These are phyloP conservation scores for Datura wrightii DNA, from an alignment of 257 asterid species.

Conservation along the genomic window DNA sequence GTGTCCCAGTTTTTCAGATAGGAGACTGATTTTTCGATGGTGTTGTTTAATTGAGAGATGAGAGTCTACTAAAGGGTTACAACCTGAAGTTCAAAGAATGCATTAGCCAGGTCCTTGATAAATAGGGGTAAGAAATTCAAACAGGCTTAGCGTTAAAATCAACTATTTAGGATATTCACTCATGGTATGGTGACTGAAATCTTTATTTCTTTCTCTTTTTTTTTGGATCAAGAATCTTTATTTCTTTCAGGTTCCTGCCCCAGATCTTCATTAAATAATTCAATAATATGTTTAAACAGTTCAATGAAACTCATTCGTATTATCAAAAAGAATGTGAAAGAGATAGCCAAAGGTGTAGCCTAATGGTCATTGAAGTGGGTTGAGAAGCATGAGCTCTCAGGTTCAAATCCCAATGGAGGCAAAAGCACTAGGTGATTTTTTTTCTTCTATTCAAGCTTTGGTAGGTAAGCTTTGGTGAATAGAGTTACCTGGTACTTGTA, in stretches of 20 bases:
- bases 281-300: neutral
- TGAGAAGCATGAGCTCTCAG: neutral
- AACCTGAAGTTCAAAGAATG: neutral
- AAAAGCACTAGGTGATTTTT: neutral
- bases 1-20: neutral
- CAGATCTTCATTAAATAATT: neutral
- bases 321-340: neutral
- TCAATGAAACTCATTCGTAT: neutral
- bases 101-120: neutral
- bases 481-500: neutral
- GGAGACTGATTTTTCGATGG: neutral
- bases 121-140: neutral
- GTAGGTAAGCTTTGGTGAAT: neutral
- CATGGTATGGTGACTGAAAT: neutral
- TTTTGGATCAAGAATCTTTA: neutral
- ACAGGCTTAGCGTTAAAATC: neutral
- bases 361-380: neutral
- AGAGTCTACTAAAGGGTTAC: neutral
- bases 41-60: neutral
- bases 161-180: conserved; percentile 8
- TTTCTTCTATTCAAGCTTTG: neutral
- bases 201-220: neutral
- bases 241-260: neutral
- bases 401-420: neutral
- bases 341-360: neutral